A percentile compares a stretch with the other conserved stretches of the same genome.
These are phyloP conservation scores for Tetrapisispora phaffii DNA, from an alignment of 805 yeast genomes.

Conservation along the genomic window DNA sequence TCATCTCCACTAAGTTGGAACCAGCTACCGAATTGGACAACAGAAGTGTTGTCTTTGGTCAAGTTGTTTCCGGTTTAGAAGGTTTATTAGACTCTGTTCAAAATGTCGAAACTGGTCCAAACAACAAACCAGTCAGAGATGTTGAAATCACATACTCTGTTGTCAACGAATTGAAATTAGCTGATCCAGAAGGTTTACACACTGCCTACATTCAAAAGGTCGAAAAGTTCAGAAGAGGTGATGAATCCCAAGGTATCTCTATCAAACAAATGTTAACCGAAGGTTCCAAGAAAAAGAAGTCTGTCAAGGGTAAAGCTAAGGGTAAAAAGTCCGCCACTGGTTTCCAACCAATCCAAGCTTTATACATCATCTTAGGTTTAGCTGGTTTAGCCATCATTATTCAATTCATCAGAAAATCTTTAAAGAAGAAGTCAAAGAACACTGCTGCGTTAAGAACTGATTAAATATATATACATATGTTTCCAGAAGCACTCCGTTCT, in stretches of 20 bases:
- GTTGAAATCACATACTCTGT: slow-evolving; percentile 33
- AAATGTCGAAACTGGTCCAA: slow-evolving; percentile 36
- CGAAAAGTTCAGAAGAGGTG: slow-evolving; percentile 24
- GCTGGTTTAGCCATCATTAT: slow-evolving; percentile 1
- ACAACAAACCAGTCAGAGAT: slow-evolving; percentile 32
- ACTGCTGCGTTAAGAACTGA: slow-evolving; percentile 6
- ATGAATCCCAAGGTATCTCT: slow-evolving; percentile 19
- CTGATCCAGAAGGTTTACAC: slow-evolving; percentile 13
- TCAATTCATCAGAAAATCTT: not conserved
- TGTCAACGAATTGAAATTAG: slow-evolving; percentile 23
- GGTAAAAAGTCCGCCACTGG: slow-evolving; percentile 1
- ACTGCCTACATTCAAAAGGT: slow-evolving; percentile 16
- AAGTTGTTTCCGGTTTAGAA: slow-evolving; percentile 56
- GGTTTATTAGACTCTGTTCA: slow-evolving; percentile 50
- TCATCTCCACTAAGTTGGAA: slow-evolving; percentile 49
- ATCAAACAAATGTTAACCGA: slow-evolving; percentile 3
- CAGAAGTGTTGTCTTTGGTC: slow-evolving; percentile 69
- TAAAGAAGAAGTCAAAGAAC: slow-evolving; percentile 1
- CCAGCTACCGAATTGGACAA: slow-evolving; percentile 43
- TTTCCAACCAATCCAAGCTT: slow-evolving; percentile 2
- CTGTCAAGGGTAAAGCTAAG: slow-evolving; percentile 1
- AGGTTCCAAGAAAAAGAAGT: slow-evolving; percentile 6
- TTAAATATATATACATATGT: not conserved
- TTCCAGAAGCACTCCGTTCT: not conserved
- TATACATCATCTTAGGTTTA: slow-evolving; percentile 3